phyloP scores from a whole-genome alignment of 768 basidiomycete genomes.

The Tricholomella constricta region DNA sequence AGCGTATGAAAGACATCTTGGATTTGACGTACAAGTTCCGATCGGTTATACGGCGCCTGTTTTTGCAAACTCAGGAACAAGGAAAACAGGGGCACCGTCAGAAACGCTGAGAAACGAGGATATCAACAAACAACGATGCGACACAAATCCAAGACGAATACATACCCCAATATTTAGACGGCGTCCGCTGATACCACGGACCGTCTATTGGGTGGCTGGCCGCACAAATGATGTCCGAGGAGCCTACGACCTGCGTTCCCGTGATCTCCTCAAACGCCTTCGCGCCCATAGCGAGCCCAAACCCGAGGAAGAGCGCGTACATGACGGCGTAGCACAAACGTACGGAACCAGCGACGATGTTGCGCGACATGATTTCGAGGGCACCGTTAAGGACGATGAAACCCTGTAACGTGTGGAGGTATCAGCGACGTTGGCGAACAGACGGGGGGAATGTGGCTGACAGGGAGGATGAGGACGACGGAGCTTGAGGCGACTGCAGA shows the following conservation, averaged over 20 bases:
- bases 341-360: constrained; percentile 84
- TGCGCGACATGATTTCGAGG: constrained; percentile 78
- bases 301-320: constrained; percentile 78
- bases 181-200: constrained; percentile 76
- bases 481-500: constrained; percentile 77
- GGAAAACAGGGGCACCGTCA: constrained; percentile 72
- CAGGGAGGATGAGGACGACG: constrained; percentile 80
- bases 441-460: constrained; percentile 27
- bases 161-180: constrained; percentile 75
- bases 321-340: constrained; percentile 77
- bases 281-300: constrained; percentile 82
- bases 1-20: neutral
- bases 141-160: constrained; percentile 24
- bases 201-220: constrained; percentile 55
- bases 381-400: constrained; percentile 73
- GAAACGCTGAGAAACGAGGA: constrained; percentile 48
- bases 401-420: constrained; percentile 34
- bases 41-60: constrained; percentile 56
- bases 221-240: constrained; percentile 63
- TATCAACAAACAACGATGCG: neutral
- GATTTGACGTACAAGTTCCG: constrained; percentile 49
- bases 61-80: constrained; percentile 67
- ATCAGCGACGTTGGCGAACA: neutral
- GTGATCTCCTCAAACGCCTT: constrained; percentile 65
- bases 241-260: constrained; percentile 42